A percentile compares a stretch with the other conserved stretches of the same genome.
Evolutionary conservation across 2,329 filamentous ascomycete species (phyloP).

Genomic region (Kalmusia sp.): DNA sequence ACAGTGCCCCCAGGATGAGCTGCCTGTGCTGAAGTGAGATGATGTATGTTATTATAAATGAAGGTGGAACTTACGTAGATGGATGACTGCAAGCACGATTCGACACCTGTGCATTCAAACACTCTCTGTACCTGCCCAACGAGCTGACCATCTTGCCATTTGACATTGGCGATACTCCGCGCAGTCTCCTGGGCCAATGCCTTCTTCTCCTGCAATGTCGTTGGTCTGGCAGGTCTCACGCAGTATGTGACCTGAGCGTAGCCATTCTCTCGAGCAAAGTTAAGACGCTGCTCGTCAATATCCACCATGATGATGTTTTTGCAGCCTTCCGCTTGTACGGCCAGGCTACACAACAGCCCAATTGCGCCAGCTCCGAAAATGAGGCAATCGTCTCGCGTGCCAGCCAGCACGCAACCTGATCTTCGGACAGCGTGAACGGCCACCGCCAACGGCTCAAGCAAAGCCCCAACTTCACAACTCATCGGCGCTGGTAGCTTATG

Average conservation of each 20-base stretch:
- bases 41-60: too few species aligned
- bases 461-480: conserved; percentile 85
- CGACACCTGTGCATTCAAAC: conserved; percentile 90
- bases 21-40: neutral
- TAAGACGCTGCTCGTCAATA: conserved; percentile 81
- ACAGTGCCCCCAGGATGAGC: conserved; percentile 59
- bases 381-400: too few species aligned
- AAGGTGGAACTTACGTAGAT: conserved; percentile 8
- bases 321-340: conserved; percentile 80
- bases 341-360: conserved; percentile 82
- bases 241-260: neutral
- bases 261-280: conserved; percentile 71
- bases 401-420: too few species aligned
- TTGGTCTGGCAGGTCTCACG: neutral
- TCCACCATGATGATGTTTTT: conserved; percentile 89
- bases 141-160: neutral
- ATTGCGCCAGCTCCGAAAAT: conserved; percentile 91
- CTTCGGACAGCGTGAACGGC: conserved; percentile 85
- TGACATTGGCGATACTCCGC: neutral
- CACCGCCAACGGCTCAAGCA: conserved; percentile 86
- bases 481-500: conserved; percentile 81
- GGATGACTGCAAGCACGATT: conserved; percentile 80
- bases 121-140: conserved; percentile 63
- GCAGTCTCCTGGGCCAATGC: neutral
- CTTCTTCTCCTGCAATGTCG: neutral